Conservation (phyloP, 106 monocot genomes). For the Dioscorea zingiberensis region DNA sequence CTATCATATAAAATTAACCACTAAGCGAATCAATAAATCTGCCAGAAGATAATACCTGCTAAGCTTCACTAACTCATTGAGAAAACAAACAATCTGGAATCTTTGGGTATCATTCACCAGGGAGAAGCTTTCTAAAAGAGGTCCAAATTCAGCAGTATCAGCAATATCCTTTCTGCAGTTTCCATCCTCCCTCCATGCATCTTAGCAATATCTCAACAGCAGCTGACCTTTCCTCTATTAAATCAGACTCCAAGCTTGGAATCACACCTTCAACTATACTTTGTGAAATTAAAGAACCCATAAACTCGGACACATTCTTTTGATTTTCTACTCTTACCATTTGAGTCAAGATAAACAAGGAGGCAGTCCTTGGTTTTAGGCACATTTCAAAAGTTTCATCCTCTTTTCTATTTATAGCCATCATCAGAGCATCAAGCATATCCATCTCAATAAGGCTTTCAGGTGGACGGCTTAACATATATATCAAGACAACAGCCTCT, state of each 20-base stretch:
- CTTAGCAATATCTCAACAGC: slow-evolving; percentile 40
- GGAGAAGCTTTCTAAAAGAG: slow-evolving; percentile 36
- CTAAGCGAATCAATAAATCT: not conserved
- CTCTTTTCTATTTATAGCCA: slow-evolving; percentile 16
- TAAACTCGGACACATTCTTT: slow-evolving; percentile 5
- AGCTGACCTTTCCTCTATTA: slow-evolving; percentile 38
- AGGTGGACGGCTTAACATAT: slow-evolving; percentile 23
- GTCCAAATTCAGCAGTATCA: slow-evolving; percentile 23
- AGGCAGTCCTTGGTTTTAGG: slow-evolving; percentile 36
- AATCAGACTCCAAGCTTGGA: too few relatives aligned
- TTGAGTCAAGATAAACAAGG: slow-evolving; percentile 34
- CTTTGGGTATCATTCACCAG: slow-evolving; percentile 21
- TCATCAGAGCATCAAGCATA: slow-evolving; percentile 32
- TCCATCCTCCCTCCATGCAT: slow-evolving; percentile 46
- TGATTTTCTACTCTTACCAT: slow-evolving; percentile 20
- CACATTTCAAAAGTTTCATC: slow-evolving; percentile 20
- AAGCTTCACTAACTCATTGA: slow-evolving; percentile 43
- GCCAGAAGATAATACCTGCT: slow-evolving; percentile 21
- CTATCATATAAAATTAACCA: too few relatives aligned
- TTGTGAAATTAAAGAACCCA: slow-evolving; percentile 23
- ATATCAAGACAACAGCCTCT: slow-evolving; percentile 38
- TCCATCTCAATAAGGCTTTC: slow-evolving; percentile 46
- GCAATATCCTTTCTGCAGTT: slow-evolving; percentile 36
- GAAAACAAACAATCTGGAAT: slow-evolving; percentile 40
- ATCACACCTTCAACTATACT: not conserved